Percentiles rank a stretch among this genome's conserved stretches.
These are phyloP conservation scores for Aureobasidium sp. DNA, from an alignment of 2,329 filamentous ascomycete genomes.

Conservation along the genomic window DNA sequence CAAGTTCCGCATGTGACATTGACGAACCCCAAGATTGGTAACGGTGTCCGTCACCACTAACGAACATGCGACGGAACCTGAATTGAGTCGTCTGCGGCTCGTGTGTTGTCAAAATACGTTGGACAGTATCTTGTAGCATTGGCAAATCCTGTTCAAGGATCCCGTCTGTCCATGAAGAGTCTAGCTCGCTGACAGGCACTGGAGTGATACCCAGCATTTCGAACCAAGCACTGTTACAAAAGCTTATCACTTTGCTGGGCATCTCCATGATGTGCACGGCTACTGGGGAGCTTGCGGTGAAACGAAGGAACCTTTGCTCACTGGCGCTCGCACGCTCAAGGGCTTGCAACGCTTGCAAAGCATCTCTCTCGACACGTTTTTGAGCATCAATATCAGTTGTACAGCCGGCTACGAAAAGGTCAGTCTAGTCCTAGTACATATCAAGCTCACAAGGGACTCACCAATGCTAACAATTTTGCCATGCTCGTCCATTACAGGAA, in stretches of 20 bases:
- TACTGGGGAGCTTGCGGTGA: constrained; percentile 28
- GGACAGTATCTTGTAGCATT: not conserved
- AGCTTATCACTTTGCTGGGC: constrained; percentile 11
- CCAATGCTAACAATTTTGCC: constrained; percentile 19
- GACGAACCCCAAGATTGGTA: constrained; percentile 19
- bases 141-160: constrained; percentile 16
- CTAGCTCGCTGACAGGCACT: constrained; percentile 33
- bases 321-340: constrained; percentile 35
- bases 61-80: constrained; percentile 7
- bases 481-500: constrained; percentile 18
- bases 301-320: constrained; percentile 23
- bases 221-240: constrained; percentile 3
- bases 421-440: not conserved
- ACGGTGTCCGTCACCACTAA: constrained; percentile 7
- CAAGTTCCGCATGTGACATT: constrained; percentile 20
- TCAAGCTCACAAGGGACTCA: not conserved
- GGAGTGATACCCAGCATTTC: not conserved
- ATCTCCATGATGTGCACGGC: constrained; percentile 23
- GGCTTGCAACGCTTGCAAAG: constrained; percentile 33
- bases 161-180: constrained; percentile 40
- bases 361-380: constrained; percentile 26
- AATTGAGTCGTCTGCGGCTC: constrained; percentile 4
- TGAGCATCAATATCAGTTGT: constrained; percentile 23
- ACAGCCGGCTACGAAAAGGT: constrained; percentile 17
- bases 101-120: not conserved